Base-by-base conservation (phyloP, 352 stramenopile species). In the Discostella stelligera region DNA sequence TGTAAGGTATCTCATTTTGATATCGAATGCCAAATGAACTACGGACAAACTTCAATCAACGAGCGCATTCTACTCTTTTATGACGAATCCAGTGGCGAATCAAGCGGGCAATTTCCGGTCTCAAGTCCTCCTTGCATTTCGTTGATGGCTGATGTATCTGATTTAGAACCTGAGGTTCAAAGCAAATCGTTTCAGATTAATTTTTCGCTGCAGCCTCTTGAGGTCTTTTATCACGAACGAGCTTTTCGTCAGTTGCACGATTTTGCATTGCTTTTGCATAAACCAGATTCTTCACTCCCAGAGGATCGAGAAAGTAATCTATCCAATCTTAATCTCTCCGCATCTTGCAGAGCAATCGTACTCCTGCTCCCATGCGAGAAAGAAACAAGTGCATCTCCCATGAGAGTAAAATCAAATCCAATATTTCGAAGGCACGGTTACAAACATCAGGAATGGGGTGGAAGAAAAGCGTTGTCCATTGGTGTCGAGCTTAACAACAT, bases 1-100 rank as follows among this genome's bases (percentile, higher is more conserved):
- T 58, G 81, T 7, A 81, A 54, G 48, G 25, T 89, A 41, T 79
- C 72, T 27, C 80, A 90, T 71, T 78, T 92, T 73, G 75, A 87
- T 21, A 74, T 90, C 27, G 87, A 92, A 74, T 72, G 64, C 20
- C 56, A 79, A 50, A 41, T 66, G 18, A 44, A 62, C 23, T 37
- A 53, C n/a, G 27, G 27, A 54, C 66, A 64, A 14, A 44, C 39
- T 61, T 46, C 59, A 59, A 59, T 39, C 0, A 71, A 77, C 46
- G 69, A 79, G 49, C 60, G 23, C 8, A 59, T 83, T 18, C 30
- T 83, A 16, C 76, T 59, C 9, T 83, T 83, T 61, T 9, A 64
- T 16, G 50, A 74, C 13, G 27, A 54, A 32, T 14, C 50, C 16
- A 63, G 74, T 11, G 30, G 54, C 14, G 30, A 25, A 16, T 54